Evolutionary conservation across 371 early-diverging fungal genomes (phyloP).

Genomic region (Mortierella polycephala): DNA sequence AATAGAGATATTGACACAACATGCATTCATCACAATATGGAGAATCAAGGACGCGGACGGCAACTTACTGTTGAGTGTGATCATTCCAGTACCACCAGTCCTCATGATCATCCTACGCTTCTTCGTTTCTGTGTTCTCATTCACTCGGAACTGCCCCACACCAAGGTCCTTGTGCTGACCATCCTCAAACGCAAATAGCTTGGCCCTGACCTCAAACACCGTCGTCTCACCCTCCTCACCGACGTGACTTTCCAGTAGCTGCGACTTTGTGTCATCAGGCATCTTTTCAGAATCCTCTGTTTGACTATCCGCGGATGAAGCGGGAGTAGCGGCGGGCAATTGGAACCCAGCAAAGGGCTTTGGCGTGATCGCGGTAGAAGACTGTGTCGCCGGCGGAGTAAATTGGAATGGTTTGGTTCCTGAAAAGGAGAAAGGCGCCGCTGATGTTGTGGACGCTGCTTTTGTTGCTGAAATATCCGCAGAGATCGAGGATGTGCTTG

Average conservation of each 20-base stretch:
- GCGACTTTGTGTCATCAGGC: conserved; percentile 41
- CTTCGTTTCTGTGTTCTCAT: conserved; percentile 29
- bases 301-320: background rate
- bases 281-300: conserved; percentile 20
- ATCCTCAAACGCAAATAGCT: conserved; percentile 16
- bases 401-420: too few species aligned
- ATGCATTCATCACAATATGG: background rate
- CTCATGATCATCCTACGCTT: conserved; percentile 52
- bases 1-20: background rate
- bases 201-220: conserved; percentile 41
- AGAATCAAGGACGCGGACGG: background rate
- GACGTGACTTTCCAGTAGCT: conserved; percentile 34
- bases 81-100: conserved; percentile 20
- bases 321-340: background rate
- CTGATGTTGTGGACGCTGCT: background rate
- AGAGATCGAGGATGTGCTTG: background rate
- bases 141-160: conserved; percentile 46
- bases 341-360: conserved; percentile 19
- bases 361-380: background rate
- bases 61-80: conserved; percentile 45
- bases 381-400: too few species aligned
- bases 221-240: conserved; percentile 46
- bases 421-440: background rate
- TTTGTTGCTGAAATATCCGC: background rate
- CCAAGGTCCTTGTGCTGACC: conserved; percentile 33